Percentiles rank a stretch among this genome's conserved stretches.
Evolutionary conservation across 805 yeast species (phyloP).

Genomic region (Candida krabiensis): DNA sequence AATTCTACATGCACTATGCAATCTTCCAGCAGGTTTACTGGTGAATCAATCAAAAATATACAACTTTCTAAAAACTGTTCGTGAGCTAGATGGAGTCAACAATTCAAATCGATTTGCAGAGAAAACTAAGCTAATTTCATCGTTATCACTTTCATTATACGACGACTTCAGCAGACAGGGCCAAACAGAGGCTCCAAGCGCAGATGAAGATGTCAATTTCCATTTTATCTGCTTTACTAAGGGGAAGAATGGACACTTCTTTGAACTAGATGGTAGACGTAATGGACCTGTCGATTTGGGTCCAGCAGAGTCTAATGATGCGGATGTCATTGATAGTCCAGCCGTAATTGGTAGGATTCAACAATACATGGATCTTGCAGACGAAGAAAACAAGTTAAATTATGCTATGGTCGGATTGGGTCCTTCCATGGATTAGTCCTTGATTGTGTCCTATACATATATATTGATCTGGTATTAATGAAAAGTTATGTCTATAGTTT

Average conservation of each 20-base stretch:
- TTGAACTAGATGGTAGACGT: slow-evolving; percentile 89
- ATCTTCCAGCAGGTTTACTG: slow-evolving; percentile 46
- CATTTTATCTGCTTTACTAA: slow-evolving; percentile 80
- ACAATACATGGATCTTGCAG: slow-evolving; percentile 64
- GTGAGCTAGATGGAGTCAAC: slow-evolving; percentile 10
- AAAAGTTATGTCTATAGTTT: neutral
- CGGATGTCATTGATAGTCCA: slow-evolving; percentile 55
- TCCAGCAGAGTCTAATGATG: slow-evolving; percentile 25
- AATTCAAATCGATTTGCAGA: slow-evolving; percentile 21
- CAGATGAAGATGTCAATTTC: slow-evolving; percentile 53
- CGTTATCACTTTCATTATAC: slow-evolving; percentile 34
- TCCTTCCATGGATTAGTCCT: slow-evolving; percentile 44
- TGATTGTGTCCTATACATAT: slow-evolving; percentile 30
- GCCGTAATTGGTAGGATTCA: slow-evolving; percentile 55
- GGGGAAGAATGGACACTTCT: slow-evolving; percentile 53
- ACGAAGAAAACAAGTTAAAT: slow-evolving; percentile 55
- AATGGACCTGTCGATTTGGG: slow-evolving; percentile 71
- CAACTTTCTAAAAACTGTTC: slow-evolving; percentile 19
- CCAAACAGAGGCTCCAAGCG: slow-evolving; percentile 66
- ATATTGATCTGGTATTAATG: slow-evolving; percentile 1
- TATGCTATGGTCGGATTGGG: slow-evolving; percentile 80
- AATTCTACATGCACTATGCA: slow-evolving; percentile 58
- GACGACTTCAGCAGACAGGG: slow-evolving; percentile 51
- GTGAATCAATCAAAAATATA: slow-evolving; percentile 35
- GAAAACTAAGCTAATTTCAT: slow-evolving; percentile 29